phyloP scores from a whole-genome alignment of 2,329 filamentous ascomycete genomes.

The Whalleya microplaca region DNA sequence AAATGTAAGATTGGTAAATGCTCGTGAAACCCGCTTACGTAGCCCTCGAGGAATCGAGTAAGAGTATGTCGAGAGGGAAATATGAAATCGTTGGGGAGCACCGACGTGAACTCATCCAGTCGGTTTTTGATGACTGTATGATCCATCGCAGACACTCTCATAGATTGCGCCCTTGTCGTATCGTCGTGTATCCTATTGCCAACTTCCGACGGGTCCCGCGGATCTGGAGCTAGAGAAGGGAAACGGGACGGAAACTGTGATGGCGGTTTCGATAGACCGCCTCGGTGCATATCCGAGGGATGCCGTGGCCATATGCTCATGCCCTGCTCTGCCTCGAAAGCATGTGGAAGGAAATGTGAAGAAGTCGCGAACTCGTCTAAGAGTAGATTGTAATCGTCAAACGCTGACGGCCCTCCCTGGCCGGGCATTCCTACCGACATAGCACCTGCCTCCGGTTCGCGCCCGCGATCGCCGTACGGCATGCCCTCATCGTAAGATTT shows the following conservation, averaged over 20 bases:
- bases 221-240: slow-evolving; percentile 57
- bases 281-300: slow-evolving; percentile 42
- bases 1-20: slow-evolving; percentile 66
- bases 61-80: slow-evolving; percentile 72
- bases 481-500: slow-evolving; percentile 55
- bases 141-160: slow-evolving; percentile 57
- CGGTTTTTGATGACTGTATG: slow-evolving; percentile 60
- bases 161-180: slow-evolving; percentile 41
- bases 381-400: slow-evolving; percentile 63
- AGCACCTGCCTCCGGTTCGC: slow-evolving; percentile 48
- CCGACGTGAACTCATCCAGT: slow-evolving; percentile 63
- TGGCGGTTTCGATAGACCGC: slow-evolving; percentile 50
- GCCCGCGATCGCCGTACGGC: slow-evolving; percentile 52
- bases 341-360: slow-evolving; percentile 58
- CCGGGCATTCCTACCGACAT: slow-evolving; percentile 46
- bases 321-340: slow-evolving; percentile 57
- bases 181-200: slow-evolving; percentile 47
- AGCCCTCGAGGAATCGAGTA: slow-evolving; percentile 70
- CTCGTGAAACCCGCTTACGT: slow-evolving; percentile 68
- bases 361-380: slow-evolving; percentile 60
- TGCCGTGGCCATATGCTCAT: slow-evolving; percentile 55
- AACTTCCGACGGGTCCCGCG: slow-evolving; percentile 48
- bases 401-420: slow-evolving; percentile 45
- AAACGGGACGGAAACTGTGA: slow-evolving; percentile 60
- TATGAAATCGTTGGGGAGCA: slow-evolving; percentile 65